Conservation (phyloP, 2,329 filamentous ascomycete species). For the Elsinoe ampelina region DNA sequence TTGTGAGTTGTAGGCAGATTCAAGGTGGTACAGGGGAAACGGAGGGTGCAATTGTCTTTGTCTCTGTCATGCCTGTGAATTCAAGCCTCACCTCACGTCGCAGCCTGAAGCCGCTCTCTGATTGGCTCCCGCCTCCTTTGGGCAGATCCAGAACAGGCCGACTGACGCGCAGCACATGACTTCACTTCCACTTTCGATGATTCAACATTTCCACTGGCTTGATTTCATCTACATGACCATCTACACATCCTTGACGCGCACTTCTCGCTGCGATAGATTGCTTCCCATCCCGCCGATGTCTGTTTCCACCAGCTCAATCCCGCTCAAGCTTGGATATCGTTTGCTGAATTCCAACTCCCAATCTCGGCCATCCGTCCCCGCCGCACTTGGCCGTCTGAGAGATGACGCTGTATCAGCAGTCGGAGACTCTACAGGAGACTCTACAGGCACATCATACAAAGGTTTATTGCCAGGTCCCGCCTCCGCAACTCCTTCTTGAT, state of each 20-base stretch:
- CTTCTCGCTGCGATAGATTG: conserved; percentile 10
- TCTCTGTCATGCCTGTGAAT: neutral
- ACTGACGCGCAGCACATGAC: neutral
- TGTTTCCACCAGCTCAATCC: conserved; percentile 76
- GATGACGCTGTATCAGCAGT: neutral
- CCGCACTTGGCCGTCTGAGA: neutral
- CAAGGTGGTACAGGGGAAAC: neutral
- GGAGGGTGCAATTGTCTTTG: neutral
- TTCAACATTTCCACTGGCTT: neutral
- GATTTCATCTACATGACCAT: conserved; percentile 6
- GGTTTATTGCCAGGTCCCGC: conserved; percentile 19
- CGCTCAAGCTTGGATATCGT: conserved; percentile 73
- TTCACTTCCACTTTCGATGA: neutral
- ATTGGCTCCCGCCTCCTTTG: neutral
- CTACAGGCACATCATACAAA: conserved; percentile 8
- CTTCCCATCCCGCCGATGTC: conserved; percentile 19
- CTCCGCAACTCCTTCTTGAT: conserved; percentile 29
- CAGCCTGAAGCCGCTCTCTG: neutral
- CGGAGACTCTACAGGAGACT: conserved; percentile 3
- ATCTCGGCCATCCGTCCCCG: conserved; percentile 29
- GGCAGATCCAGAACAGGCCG: neutral
- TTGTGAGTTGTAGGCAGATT: neutral
- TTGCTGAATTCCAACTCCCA: conserved; percentile 67
- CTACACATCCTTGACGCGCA: conserved; percentile 17
- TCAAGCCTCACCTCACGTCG: neutral